Evolutionary conservation across 1,284 basidiomycete genomes (phyloP).

Genomic region (Athelia psychrophila): DNA sequence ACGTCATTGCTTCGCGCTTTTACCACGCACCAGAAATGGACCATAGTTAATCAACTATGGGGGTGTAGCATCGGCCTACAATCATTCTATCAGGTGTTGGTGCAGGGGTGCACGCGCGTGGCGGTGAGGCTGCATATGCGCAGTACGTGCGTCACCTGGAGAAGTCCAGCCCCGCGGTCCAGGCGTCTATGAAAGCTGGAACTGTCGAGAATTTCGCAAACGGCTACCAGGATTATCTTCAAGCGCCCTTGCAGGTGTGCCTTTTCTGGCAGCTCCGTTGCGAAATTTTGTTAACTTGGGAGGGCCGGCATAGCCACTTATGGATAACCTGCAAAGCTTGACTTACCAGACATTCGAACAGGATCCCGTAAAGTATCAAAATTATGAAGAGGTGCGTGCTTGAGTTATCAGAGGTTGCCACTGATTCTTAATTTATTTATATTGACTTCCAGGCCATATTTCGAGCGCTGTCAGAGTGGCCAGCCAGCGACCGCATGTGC

Average conservation of each 20-base stretch:
- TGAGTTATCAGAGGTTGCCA: constrained; percentile 6
- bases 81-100: constrained; percentile 77
- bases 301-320: constrained; percentile 69
- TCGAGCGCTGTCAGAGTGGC: constrained; percentile 75
- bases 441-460: constrained; percentile 66
- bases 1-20: constrained; percentile 25
- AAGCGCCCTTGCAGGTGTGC: constrained; percentile 86
- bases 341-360: constrained; percentile 98
- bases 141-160: constrained; percentile 89
- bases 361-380: constrained; percentile 94
- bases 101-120: constrained; percentile 64
- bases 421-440: constrained; percentile 7
- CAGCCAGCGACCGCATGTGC: constrained; percentile 56
- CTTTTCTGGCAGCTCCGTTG: constrained; percentile 2
- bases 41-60: neutral
- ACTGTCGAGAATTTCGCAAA: constrained; percentile 88
- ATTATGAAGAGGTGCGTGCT: constrained; percentile 86
- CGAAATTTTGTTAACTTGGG: constrained; percentile 4
- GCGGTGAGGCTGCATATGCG: constrained; percentile 85
- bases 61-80: constrained; percentile 74
- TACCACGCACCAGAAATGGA: constrained; percentile 12
- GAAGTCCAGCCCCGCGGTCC: constrained; percentile 63
- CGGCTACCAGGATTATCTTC: constrained; percentile 94
- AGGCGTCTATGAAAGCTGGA: constrained; percentile 56
- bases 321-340: constrained; percentile 93